phyloP scores from a whole-genome alignment of 345 rosid species.

The Citrus inodora region DNA sequence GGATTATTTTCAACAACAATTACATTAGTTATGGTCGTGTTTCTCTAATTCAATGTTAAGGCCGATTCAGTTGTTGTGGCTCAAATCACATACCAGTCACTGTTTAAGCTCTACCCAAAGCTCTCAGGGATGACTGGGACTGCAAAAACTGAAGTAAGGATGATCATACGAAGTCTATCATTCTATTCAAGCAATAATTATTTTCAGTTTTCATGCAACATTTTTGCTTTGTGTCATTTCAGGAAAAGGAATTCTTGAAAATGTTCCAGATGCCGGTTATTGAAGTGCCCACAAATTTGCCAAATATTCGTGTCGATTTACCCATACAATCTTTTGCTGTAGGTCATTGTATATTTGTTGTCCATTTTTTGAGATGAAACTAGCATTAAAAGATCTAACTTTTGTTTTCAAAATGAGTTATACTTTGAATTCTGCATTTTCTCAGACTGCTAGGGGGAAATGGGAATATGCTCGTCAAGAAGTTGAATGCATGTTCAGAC shows the following conservation, averaged over 20 bases:
- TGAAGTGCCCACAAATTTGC: constrained; percentile 91
- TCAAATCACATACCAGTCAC: constrained; percentile 94
- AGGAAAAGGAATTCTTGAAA: constrained; percentile 91
- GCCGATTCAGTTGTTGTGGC: constrained; percentile 97
- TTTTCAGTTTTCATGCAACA: not conserved
- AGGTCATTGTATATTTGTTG: constrained; percentile 21
- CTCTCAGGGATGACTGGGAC: constrained; percentile 99
- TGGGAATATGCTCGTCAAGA: constrained; percentile 87
- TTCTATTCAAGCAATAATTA: not conserved
- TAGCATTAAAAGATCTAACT: not conserved
- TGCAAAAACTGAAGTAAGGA: constrained; percentile 91
- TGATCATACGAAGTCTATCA: not conserved
- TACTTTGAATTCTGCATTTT: constrained; percentile 18
- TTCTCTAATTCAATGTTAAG: constrained; percentile 33
- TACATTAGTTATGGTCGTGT: not conserved
- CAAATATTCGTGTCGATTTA: constrained; percentile 84
- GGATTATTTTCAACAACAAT: constrained; percentile 5
- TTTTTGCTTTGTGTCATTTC: constrained; percentile 21
- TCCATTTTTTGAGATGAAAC: constrained; percentile 4
- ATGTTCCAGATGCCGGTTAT: constrained; percentile 92
- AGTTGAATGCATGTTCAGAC: constrained; percentile 86
- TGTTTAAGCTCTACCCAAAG: constrained; percentile 95
- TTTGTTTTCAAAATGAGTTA: constrained; percentile 8
- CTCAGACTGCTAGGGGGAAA: constrained; percentile 87
- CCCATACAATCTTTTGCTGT: constrained; percentile 96